Base-by-base conservation (phyloP, 495 filamentous ascomycete species). In the Podospora tetraspora region DNA sequence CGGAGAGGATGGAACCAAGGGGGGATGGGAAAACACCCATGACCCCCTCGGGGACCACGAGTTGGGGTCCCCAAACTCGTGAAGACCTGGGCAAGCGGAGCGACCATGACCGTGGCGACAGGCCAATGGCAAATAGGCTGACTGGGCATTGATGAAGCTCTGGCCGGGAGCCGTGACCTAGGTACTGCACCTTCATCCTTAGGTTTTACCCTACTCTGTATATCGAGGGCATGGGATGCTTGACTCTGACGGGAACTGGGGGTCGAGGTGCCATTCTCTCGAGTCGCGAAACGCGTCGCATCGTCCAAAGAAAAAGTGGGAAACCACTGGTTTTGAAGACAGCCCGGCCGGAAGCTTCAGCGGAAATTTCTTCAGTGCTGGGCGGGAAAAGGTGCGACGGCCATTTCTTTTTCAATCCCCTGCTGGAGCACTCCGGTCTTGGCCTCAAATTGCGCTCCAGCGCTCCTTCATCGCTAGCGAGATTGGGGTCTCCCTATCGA, bases 401-500 rank as follows among this genome's bases (percentile, higher is more conserved):
- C 68, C 58, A 63, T 70, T 66, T 66, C 59, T 58, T 68, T 66
- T 73, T 72, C 63, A 60, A 60, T 25, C 64, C 63, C 65, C 67
- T 69, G 64, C 66, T 68, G 34, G 59, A 59, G 64, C 56, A 32
- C 67, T 70, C 72, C 57, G 63, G 70, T 66, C 63, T 58, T 63
- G 68, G 61, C 57, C 68, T 61, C 72, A 78, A 79, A 76, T 77
- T 79, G 71, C 68, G 43, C 62, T 70, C 72, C 72, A 73, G 60
- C 70, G 67, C 59, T 70, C 63, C 72, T 66, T 71, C 73, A 73
- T 71, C 76, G 68, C 77, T 79, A 79, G 78, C 78, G 78, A 79
- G 68, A 79, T 79, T 79, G 78, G 73, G 71, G 64, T 72, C 71
- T 34, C 72, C 76, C 75, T 75, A 72, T 75, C 71, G 69, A 69